Base-by-base conservation (phyloP, 2,329 filamentous ascomycete genomes). In the Xylaria polymorpha region DNA sequence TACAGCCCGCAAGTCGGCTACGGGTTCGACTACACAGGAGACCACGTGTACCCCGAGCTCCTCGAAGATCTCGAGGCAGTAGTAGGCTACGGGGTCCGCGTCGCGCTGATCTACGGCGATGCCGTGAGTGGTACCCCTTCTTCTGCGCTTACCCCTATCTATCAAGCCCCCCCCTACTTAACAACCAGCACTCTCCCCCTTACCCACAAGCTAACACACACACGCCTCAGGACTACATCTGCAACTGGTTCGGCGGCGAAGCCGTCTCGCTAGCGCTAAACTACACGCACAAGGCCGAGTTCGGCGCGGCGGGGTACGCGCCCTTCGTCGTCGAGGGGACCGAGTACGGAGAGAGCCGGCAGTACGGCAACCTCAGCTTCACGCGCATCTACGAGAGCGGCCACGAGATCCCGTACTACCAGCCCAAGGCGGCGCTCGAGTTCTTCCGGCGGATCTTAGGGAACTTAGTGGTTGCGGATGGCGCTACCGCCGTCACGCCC, bases 201-300 rank as follows among this genome's bases (percentile, higher is more conserved):
- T 18, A 22, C 18, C 25, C 4, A 18, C 18, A 25, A 63, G 50
- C 12, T 5, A 14, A 29, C 44, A 22, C 61, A 55, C 10, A 1
- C 22, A 29, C 43, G 4, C 43, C 2, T 5, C 80, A 87, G 69
- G 88, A 90, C 78, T 90, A 87, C 75, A 85, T 88, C 69, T 90
- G 88, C 78, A 90, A 90, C 77, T 90, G 91, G 88, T 83, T 91
- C 72, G 93, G 93, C n/a, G 93, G 92, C 43, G 87, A 96, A 79
- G 89, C 90, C 1, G 84, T 93, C 50, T 92, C 90, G 2, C 83
- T 93, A 3, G 85, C 85, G 6, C 81, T 94, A 0, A 84, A 88
- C 48, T 82, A 84, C 18, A 74, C 80, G 20, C 89, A 91, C 71
- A 80, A 83, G 0, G 79, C 80, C 1, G 79, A 81, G 35, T 96